Conservation (phyloP, 495 filamentous ascomycete genomes). For the Aspergillus sparsus region DNA sequence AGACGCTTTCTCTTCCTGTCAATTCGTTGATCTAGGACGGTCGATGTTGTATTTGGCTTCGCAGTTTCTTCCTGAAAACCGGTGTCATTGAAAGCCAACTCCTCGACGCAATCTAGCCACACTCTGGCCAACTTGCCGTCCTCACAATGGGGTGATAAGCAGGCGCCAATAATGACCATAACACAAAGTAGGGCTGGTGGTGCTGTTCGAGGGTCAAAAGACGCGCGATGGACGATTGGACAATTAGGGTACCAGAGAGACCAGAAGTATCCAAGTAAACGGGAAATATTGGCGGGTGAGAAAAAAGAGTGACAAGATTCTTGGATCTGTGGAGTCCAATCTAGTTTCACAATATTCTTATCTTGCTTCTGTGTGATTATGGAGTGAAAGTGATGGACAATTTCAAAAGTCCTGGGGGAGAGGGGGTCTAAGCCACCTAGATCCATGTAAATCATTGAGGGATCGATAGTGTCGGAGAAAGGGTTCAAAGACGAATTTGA, state of each 20-base stretch:
- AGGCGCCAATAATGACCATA: constrained; percentile 30
- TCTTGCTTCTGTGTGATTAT: constrained; percentile 19
- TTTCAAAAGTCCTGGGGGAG: constrained; percentile 17
- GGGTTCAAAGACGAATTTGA: neutral
- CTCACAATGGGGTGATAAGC: constrained; percentile 21
- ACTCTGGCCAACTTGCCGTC: constrained; percentile 14
- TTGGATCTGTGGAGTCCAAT: constrained; percentile 18
- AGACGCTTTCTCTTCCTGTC: constrained; percentile 21
- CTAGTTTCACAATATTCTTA: constrained; percentile 19
- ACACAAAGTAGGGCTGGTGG: constrained; percentile 21
- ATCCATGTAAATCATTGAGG: constrained; percentile 9
- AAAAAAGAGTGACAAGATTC: constrained; percentile 20
- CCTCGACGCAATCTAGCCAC: constrained; percentile 26
- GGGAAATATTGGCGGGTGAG: constrained; percentile 20
- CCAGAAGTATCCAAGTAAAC: constrained; percentile 31
- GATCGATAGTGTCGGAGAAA: constrained; percentile 7
- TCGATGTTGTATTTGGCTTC: neutral
- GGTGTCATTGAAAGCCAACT: constrained; percentile 23
- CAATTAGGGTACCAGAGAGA: constrained; percentile 31
- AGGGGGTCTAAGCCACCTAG: constrained; percentile 7
- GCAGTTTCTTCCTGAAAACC: constrained; percentile 16
- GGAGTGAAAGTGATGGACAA: constrained; percentile 17
- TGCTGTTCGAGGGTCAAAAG: constrained; percentile 21
- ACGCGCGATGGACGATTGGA: constrained; percentile 28
- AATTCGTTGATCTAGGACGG: neutral